Conservation (phyloP, 805 yeast species). For the Wilhelminamyces savonicus region DNA sequence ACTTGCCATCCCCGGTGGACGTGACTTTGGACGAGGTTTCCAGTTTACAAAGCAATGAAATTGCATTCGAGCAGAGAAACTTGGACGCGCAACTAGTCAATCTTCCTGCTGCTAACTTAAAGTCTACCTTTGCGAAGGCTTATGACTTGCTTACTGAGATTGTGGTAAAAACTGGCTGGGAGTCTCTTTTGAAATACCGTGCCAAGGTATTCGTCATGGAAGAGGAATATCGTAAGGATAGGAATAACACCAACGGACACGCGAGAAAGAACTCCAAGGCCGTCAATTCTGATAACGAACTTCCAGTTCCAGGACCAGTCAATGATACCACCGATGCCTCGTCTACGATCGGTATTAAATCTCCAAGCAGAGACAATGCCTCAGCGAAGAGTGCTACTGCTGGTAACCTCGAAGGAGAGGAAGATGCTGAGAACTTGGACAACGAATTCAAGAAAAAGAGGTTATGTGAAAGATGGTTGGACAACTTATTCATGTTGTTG, state of each 20-base stretch:
- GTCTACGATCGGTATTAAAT: conserved; percentile 32
- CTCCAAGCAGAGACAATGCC: conserved; percentile 16
- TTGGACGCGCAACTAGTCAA: conserved; percentile 57
- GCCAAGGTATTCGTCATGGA: conserved; percentile 45
- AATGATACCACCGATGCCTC: conserved; percentile 11
- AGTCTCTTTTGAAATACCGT: conserved; percentile 35
- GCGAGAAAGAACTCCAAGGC: conserved; percentile 4
- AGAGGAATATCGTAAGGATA: conserved; percentile 40
- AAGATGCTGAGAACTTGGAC: conserved; percentile 10
- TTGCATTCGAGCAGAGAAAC: conserved; percentile 57
- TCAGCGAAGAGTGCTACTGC: not conserved
- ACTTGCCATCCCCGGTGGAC: conserved; percentile 71
- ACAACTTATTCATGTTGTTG: conserved; percentile 59
- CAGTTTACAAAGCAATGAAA: conserved; percentile 57
- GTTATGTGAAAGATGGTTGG: conserved; percentile 70
- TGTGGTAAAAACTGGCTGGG: conserved; percentile 42
- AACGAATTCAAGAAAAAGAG: conserved; percentile 56
- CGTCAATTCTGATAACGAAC: conserved; percentile 2
- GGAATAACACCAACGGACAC: conserved; percentile 13
- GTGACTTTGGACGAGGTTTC: conserved; percentile 67
- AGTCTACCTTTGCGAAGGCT: conserved; percentile 40
- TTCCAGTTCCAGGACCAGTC: no score
- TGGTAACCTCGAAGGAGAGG: no score
- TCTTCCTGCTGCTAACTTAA: conserved; percentile 65
- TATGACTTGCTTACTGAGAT: conserved; percentile 41